Percentiles rank a stretch among this genome's conserved stretches.
phyloP scores from a whole-genome alignment of 495 filamentous ascomycete genomes.

The Monascus purpureus region DNA sequence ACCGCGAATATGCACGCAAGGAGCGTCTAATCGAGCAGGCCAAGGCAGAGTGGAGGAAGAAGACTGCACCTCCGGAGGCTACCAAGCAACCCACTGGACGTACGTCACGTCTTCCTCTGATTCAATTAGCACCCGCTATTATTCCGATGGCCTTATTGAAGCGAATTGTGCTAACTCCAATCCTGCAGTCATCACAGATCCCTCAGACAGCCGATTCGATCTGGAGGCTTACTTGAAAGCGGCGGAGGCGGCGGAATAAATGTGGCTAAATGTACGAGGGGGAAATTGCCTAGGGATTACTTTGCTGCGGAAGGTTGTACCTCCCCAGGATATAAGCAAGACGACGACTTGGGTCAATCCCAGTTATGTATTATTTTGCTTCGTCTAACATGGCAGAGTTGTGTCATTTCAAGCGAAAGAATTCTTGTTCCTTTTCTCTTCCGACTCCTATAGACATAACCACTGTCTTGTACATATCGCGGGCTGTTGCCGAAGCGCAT shows the following conservation, averaged over 20 bases:
- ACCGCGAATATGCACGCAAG: slow-evolving; percentile 79
- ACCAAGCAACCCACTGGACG: slow-evolving; percentile 37
- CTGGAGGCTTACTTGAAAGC: slow-evolving; percentile 68
- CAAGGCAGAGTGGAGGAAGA: slow-evolving; percentile 77
- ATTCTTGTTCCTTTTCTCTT: slow-evolving; percentile 27
- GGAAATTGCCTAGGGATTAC: slow-evolving; percentile 20
- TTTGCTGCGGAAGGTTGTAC: slow-evolving; percentile 21
- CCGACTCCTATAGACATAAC: slow-evolving; percentile 30
- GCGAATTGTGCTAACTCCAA: slow-evolving; percentile 1
- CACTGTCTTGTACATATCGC: slow-evolving; percentile 37
- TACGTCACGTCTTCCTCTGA: slow-evolving; percentile 28
- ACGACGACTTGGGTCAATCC: slow-evolving; percentile 21
- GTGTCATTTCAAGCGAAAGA: slow-evolving; percentile 35
- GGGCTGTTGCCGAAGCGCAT: slow-evolving; percentile 32
- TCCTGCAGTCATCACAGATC: slow-evolving; percentile 64
- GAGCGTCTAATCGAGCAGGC: slow-evolving; percentile 77
- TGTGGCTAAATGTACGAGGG: slow-evolving; percentile 12
- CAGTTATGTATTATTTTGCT: slow-evolving; percentile 37
- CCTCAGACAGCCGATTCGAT: slow-evolving; percentile 75
- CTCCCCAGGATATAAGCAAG: slow-evolving; percentile 27
- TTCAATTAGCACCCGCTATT: not conserved
- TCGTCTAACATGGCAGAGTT: slow-evolving; percentile 32
- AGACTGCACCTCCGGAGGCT: slow-evolving; percentile 41
- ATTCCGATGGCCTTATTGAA: slow-evolving; percentile 1
- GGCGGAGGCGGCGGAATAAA: slow-evolving; percentile 39